Evolutionary conservation across 2,329 filamentous ascomycete genomes (phyloP), one percentile per base, ranked within the genome.

Genomic region (Penicillium psychrosexuale): DNA sequence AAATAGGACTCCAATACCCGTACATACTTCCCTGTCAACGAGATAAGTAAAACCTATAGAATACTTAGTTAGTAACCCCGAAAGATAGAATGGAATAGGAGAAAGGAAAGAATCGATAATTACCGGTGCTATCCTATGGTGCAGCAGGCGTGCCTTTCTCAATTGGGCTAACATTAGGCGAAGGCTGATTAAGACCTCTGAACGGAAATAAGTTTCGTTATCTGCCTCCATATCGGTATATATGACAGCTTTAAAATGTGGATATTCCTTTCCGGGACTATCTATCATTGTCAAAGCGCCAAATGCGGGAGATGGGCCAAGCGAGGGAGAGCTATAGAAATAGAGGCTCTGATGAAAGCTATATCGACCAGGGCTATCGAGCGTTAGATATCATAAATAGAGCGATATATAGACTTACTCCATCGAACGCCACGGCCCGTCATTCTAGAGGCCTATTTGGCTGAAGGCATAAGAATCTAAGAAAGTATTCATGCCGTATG

Each of bases 401-500:
- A 28, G n/a, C n/a, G n/a, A n/a, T n/a, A n/a, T n/a, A n/a, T n/a
- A 2, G 6, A 13, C 24, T 43, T 30, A 30, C 40, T 13, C 0
- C 9, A 8, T 43, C n/a, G 9, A 30, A 30, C 15, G n/a, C 40
- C 40, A 43, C 3, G 24, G 24, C 24, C 9, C 27, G 11, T 3
- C 0, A 43, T 8, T 6, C 1, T 12, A 1, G 7, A 3, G 0
- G 7, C 13, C 12, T 2, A 43, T 1, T 2, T 43, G 9, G 15
- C 30, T n/a, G 15, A 43, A 43, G 1, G 24, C 27, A 19, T 43
- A 43, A 8, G n/a, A 30, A 1, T 1, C 1, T 24, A n/a, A 43
- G 0, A 8, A 2, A 3, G 0, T 1, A 5, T 43, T n/a, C 0
- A 12, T 17, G 1, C 0, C 1, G 11, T 17, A 3, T 17, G 24